These are phyloP conservation scores for Kwoniella shandongensis DNA, from an alignment of 768 basidiomycete species.

Conservation along the genomic window DNA sequence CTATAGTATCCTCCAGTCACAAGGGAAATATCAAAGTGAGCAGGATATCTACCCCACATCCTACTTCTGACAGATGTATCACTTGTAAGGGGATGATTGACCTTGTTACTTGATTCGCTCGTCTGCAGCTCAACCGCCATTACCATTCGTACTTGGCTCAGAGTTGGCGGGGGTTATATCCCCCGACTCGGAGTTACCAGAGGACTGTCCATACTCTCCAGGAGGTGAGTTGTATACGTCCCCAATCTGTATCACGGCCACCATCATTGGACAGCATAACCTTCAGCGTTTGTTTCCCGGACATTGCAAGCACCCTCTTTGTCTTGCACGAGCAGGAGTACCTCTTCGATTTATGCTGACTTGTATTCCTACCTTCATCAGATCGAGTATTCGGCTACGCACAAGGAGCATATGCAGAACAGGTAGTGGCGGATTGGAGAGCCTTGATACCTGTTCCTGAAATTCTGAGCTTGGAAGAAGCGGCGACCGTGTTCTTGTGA, in stretches of 20 bases:
- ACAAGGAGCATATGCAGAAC: slow-evolving; percentile 79
- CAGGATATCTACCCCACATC: neutral
- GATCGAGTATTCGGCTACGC: slow-evolving; percentile 83
- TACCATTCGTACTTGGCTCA: slow-evolving; percentile 79
- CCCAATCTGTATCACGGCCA: no score
- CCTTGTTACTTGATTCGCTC: neutral
- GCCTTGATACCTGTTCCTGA: slow-evolving; percentile 69
- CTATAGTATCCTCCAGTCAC: slow-evolving; percentile 74
- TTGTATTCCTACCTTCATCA: slow-evolving; percentile 4
- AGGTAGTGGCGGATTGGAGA: slow-evolving; percentile 61
- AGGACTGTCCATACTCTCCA: slow-evolving; percentile 70
- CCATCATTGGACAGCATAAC: no score
- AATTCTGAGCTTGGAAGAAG: slow-evolving; percentile 76
- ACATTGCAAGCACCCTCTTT: no score
- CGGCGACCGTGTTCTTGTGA: slow-evolving; percentile 71
- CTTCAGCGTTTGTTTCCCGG: no score
- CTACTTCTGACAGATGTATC: neutral
- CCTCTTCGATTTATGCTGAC: no score
- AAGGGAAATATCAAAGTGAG: slow-evolving; percentile 78
- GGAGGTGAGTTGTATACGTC: slow-evolving; percentile 56
- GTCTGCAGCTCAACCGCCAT: slow-evolving; percentile 62
- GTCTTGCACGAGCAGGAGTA: no score
- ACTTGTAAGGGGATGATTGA: neutral
- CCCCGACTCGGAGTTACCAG: slow-evolving; percentile 69
- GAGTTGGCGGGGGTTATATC: slow-evolving; percentile 81